Evolutionary conservation across 176 grass and related monocot species (phyloP), one percentile per base, ranked within the genome.

Genomic region (Tillandsia leiboldiana): DNA sequence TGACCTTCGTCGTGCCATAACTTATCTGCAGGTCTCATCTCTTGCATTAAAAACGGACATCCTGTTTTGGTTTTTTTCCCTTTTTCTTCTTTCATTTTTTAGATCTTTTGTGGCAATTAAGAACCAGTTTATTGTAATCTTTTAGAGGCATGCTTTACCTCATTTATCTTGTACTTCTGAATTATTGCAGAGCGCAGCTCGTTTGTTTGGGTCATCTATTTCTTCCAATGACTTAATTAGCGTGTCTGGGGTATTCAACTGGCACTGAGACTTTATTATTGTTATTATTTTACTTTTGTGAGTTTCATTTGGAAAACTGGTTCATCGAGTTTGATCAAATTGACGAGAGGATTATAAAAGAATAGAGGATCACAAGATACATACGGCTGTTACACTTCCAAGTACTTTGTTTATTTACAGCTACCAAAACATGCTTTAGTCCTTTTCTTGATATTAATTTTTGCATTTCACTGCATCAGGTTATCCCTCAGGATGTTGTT

Each of bases 1-100:
- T 53, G 94, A 97, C 87, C 94, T 97, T 79, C 94, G 94, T 14
- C 86, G 87, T 70, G 94, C 89, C 72, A 97, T 97, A 76, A 93
- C 94, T 62, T 97, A 93, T 81, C 77, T 97, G 84, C 94, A 97
- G 94, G 94, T 97, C 58, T 70, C 42, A 53, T 51, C 15, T 64
- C 56, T 87, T 65, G 22, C 22, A 61, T 20, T 61, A 20, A 10
- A 61, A 61, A 3, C 0, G 17, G 15, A 23, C 56, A 61, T 17
- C 33, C 33, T 61, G n/a, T 18, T n/a, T 8, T 59, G 10, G 54
- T 18, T n/a, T 58, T 20, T 61, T 20, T 61, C 18, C 17, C n/a
- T 9, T 22, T 56, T 13, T 3, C 15, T n/a, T 56, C 10, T 12
- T 56, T 56, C 56, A 22, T 10, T 59, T 18, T 61, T 20, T 61